A percentile compares a stretch with the other conserved stretches of the same genome.
Conservation (phyloP, 78 protist species). For the Diacronema lutheri region DNA sequence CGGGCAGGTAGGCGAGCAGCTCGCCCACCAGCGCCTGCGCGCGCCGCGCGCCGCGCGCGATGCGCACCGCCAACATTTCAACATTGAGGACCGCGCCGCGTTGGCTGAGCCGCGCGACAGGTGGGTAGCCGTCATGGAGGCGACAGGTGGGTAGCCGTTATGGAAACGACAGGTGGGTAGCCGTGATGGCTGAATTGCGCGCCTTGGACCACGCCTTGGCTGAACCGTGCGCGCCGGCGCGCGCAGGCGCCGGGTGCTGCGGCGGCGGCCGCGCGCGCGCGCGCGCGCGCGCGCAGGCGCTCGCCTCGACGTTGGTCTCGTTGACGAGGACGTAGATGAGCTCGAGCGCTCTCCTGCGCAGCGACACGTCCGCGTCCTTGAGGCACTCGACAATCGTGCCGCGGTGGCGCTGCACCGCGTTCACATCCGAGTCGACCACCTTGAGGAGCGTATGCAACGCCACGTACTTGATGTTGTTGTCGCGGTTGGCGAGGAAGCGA, state of each 20-base stretch:
- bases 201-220: no score
- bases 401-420: slow-evolving; percentile 93
- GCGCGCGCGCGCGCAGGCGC: no score
- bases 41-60: neutral
- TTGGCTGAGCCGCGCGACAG: neutral
- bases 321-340: slow-evolving; percentile 89
- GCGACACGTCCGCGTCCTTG: slow-evolving; percentile 92
- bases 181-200: no score
- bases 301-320: slow-evolving; percentile 61
- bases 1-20: slow-evolving; percentile 66
- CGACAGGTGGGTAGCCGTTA: no score
- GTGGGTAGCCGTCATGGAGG: no score
- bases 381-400: slow-evolving; percentile 94
- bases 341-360: slow-evolving; percentile 91
- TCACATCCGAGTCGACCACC: neutral
- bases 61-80: no score
- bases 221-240: no score
- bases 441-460: slow-evolving; percentile 36
- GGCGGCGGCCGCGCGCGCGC: neutral
- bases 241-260: neutral
- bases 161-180: no score
- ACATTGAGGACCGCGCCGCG: no score
- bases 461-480: slow-evolving; percentile 86
- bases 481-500: slow-evolving; percentile 85
- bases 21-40: slow-evolving; percentile 54